A percentile compares a stretch with the other conserved stretches of the same genome.
These are phyloP conservation scores for Cicer pinnatifidum DNA, from an alignment of 306 rosid genomes.

Conservation along the genomic window DNA sequence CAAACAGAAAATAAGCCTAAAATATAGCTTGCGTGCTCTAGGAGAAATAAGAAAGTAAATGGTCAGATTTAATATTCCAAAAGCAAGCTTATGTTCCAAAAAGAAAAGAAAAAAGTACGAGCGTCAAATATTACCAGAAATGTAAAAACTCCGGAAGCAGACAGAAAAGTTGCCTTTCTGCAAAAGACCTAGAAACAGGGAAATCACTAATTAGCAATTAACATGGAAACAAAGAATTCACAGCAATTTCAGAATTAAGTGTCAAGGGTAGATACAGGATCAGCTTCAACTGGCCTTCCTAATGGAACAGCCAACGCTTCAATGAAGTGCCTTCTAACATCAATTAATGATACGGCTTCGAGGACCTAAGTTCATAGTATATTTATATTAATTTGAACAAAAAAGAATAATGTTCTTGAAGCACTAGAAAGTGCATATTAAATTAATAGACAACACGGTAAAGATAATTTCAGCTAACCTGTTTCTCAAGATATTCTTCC, in stretches of 20 bases:
- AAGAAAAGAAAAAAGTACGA: slow-evolving; percentile 7
- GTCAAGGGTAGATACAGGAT: slow-evolving; percentile 60
- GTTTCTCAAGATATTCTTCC: slow-evolving; percentile 88
- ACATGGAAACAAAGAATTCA: slow-evolving; percentile 35
- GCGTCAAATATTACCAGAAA: slow-evolving; percentile 68
- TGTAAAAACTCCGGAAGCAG: slow-evolving; percentile 67
- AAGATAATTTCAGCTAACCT: slow-evolving; percentile 62
- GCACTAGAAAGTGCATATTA: slow-evolving; percentile 11
- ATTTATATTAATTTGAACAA: slow-evolving; percentile 32
- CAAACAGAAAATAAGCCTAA: background rate
- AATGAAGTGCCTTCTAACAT: slow-evolving; percentile 77
- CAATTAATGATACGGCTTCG: slow-evolving; percentile 83
- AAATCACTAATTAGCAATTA: slow-evolving; percentile 40
- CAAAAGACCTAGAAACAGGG: slow-evolving; percentile 73
- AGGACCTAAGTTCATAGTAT: slow-evolving; percentile 55
- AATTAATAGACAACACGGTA: slow-evolving; percentile 30
- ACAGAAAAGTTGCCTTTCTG: slow-evolving; percentile 79
- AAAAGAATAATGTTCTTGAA: slow-evolving; percentile 20
- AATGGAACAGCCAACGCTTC: slow-evolving; percentile 71
- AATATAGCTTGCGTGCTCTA: background rate
- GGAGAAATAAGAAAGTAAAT: background rate
- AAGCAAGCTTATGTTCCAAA: slow-evolving; percentile 15
- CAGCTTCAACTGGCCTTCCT: slow-evolving; percentile 97
- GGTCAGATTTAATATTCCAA: background rate
- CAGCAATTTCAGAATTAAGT: slow-evolving; percentile 22